Evolutionary conservation across 192 early-diverging fungal genomes (phyloP).

Genomic region (Coemansia sp.): DNA sequence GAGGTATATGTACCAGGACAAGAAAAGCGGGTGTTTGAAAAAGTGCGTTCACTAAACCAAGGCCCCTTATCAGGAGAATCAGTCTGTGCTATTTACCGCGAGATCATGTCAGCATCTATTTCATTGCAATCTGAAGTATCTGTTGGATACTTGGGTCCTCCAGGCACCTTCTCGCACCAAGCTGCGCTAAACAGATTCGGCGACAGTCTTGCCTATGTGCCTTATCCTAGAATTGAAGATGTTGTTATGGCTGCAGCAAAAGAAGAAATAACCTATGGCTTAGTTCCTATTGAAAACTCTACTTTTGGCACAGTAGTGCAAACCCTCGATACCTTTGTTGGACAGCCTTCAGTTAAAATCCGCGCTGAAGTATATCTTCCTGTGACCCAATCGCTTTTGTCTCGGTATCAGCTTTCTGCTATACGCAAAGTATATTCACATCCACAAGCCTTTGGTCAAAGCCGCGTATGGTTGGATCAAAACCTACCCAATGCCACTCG

Average conservation of each 20-base stretch:
- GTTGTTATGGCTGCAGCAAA: slow-evolving; percentile 76
- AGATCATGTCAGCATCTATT: slow-evolving; percentile 90
- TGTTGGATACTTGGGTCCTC: slow-evolving; percentile 87
- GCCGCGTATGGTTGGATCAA: slow-evolving; percentile 65
- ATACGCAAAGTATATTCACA: slow-evolving; percentile 80
- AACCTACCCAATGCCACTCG: slow-evolving; percentile 70
- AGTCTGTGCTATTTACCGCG: slow-evolving; percentile 66
- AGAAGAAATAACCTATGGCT: slow-evolving; percentile 75
- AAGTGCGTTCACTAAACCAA: slow-evolving; percentile 66
- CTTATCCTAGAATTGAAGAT: slow-evolving; percentile 66
- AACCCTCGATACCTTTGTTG: slow-evolving; percentile 76
- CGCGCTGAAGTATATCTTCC: slow-evolving; percentile 76
- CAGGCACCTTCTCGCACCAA: slow-evolving; percentile 88
- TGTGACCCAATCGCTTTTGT: slow-evolving; percentile 79
- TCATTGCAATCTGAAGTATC: slow-evolving; percentile 74
- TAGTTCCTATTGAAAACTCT: slow-evolving; percentile 96
- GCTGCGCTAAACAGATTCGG: slow-evolving; percentile 76
- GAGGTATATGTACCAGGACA: slow-evolving; percentile 74
- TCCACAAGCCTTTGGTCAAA: slow-evolving; percentile 79
- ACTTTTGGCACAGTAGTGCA: slow-evolving; percentile 79
- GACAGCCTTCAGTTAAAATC: slow-evolving; percentile 58
- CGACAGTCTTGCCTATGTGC: slow-evolving; percentile 69
- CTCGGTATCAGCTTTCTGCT: slow-evolving; percentile 55
- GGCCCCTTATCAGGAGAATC: slow-evolving; percentile 72
- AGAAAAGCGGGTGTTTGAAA: slow-evolving; percentile 73